Percentiles rank a stretch among this genome's conserved stretches.
Evolutionary conservation across 2,329 filamentous ascomycete species (phyloP).

Genomic region (Talaromyces sp.): DNA sequence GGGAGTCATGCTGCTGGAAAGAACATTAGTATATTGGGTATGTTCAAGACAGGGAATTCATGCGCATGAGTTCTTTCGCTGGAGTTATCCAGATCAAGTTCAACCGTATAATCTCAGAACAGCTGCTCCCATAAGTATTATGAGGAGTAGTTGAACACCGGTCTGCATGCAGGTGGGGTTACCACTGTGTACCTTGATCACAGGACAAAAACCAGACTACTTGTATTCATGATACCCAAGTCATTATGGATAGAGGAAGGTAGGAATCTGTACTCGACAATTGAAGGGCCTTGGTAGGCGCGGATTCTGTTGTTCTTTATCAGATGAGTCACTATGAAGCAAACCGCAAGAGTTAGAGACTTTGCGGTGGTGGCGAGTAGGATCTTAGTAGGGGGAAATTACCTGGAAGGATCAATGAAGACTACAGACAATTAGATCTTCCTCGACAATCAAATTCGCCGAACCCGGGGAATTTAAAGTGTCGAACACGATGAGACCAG

Average conservation of each 20-base stretch:
- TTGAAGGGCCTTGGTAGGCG: not conserved
- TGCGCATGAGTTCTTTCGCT: slow-evolving; percentile 49
- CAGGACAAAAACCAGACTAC: slow-evolving; percentile 42
- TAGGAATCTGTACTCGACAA: slow-evolving; percentile 32
- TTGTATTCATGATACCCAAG: slow-evolving; percentile 41
- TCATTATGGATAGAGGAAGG: slow-evolving; percentile 20
- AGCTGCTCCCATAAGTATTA: slow-evolving; percentile 5
- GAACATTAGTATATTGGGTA: slow-evolving; percentile 24
- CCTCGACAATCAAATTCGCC: not conserved
- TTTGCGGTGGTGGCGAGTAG: slow-evolving; percentile 1
- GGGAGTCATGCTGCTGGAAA: slow-evolving; percentile 33
- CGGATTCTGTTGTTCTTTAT: slow-evolving; percentile 5
- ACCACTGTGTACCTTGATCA: slow-evolving; percentile 47
- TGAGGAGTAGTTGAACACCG: slow-evolving; percentile 40
- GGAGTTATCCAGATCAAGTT: slow-evolving; percentile 51
- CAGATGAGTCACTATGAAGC: slow-evolving; percentile 23
- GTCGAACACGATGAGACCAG: not conserved
- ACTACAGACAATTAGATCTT: not conserved
- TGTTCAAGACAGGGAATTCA: slow-evolving; percentile 16
- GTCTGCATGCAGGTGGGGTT: slow-evolving; percentile 43
- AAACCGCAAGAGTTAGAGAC: slow-evolving; percentile 11
- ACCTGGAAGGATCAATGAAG: slow-evolving; percentile 5
- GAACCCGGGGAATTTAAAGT: not conserved
- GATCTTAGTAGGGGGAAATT: not conserved
- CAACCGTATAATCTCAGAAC: slow-evolving; percentile 51